These are phyloP conservation scores for Naganishia sp. DNA, from an alignment of 1,284 basidiomycete genomes.

Conservation along the genomic window DNA sequence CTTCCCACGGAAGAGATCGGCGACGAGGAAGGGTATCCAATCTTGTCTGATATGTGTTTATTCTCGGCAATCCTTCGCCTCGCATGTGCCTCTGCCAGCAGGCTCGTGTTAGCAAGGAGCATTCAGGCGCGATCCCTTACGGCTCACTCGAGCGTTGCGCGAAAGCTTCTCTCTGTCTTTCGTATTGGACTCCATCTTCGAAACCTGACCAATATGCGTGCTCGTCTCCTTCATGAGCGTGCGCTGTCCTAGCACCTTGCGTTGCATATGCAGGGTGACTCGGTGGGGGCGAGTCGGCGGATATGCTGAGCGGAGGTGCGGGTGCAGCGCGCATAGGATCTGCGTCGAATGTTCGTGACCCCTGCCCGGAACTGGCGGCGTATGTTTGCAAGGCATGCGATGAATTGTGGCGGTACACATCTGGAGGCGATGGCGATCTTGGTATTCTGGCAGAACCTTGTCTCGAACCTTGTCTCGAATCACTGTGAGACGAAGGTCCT, in stretches of 20 bases:
- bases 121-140: too few species aligned
- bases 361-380: not conserved
- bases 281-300: too few species aligned
- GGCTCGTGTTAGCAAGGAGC: not conserved
- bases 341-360: too few species aligned
- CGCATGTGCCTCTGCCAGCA: not conserved
- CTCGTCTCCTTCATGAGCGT: slow-evolving; percentile 5
- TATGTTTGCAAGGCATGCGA: not conserved
- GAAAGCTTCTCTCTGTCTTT: slow-evolving; percentile 21
- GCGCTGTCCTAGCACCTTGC: not conserved
- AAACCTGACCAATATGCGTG: slow-evolving; percentile 10
- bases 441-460: not conserved
- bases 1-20: too few species aligned
- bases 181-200: slow-evolving; percentile 18
- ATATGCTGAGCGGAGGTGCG: too few species aligned
- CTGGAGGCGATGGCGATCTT: not conserved
- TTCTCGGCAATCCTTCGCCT: not conserved
- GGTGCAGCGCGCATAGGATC: not conserved
- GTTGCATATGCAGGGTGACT: too few species aligned
- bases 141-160: slow-evolving; percentile 5
- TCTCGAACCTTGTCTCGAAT: not conserved
- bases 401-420: slow-evolving; percentile 6
- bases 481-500: not conserved
- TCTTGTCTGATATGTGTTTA: too few species aligned
- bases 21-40: too few species aligned